Conservation (phyloP, 2,329 filamentous ascomycete genomes). For the Pseudogymnoascus pannorum region DNA sequence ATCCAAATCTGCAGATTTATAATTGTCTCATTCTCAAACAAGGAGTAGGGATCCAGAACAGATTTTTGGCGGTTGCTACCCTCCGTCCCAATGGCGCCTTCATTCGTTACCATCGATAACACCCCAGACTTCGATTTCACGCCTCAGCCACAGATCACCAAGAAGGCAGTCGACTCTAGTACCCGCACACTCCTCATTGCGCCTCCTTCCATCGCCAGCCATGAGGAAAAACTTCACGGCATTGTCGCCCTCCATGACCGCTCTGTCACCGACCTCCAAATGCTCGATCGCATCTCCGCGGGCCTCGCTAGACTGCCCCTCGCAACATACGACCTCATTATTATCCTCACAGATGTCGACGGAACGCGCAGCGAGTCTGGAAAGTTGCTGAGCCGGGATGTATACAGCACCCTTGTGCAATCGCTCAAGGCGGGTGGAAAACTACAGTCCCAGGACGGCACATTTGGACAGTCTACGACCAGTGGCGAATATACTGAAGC, state of each 20-base stretch:
- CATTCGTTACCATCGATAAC: constrained; percentile 25
- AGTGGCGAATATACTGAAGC: constrained; percentile 62
- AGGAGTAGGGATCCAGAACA: neutral
- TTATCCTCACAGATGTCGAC: constrained; percentile 75
- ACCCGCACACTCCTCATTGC: constrained; percentile 70
- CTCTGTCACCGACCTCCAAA: constrained; percentile 78
- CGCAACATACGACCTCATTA: constrained; percentile 73
- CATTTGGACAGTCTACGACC: constrained; percentile 38
- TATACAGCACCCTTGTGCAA: constrained; percentile 62
- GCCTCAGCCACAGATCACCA: constrained; percentile 12
- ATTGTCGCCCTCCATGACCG: constrained; percentile 70
- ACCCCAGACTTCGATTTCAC: constrained; percentile 25
- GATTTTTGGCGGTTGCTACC: constrained; percentile 6
- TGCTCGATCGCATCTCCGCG: constrained; percentile 87
- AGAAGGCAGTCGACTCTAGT: neutral
- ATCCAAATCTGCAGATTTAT: neutral
- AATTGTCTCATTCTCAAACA: neutral
- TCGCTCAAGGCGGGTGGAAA: constrained; percentile 63
- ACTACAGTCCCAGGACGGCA: constrained; percentile 62
- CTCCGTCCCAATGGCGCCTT: constrained; percentile 22
- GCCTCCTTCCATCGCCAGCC: constrained; percentile 80
- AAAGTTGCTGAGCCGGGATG: constrained; percentile 56
- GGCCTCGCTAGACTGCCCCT: constrained; percentile 71
- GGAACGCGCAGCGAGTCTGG: constrained; percentile 56
- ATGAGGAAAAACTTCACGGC: constrained; percentile 67